These are phyloP conservation scores for Cicer chorassanicum DNA, from an alignment of 306 rosid species.

Conservation along the genomic window DNA sequence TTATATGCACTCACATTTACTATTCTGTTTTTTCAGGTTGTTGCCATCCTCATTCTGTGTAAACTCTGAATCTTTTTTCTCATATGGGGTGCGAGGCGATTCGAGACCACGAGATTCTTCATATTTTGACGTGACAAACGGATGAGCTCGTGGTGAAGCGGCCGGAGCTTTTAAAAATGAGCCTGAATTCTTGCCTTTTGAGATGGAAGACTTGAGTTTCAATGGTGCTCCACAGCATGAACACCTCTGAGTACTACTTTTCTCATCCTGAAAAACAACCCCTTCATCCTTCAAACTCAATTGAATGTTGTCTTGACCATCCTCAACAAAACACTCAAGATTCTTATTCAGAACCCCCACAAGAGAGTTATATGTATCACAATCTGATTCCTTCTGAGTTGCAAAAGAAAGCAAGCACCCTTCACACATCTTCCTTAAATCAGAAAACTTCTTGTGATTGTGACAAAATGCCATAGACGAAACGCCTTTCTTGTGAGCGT, in stretches of 20 bases:
- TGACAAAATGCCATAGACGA: constrained; percentile 85
- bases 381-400: constrained; percentile 67
- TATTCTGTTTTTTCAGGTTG: background rate
- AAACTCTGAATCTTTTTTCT: constrained; percentile 33
- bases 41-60: constrained; percentile 22
- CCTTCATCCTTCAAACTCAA: constrained; percentile 60
- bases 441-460: constrained; percentile 72
- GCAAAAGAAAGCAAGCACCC: constrained; percentile 89
- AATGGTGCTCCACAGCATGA: constrained; percentile 74
- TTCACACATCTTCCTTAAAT: constrained; percentile 80
- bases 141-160: constrained; percentile 66
- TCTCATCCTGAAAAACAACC: constrained; percentile 45
- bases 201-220: constrained; percentile 46
- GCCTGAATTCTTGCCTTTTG: constrained; percentile 47
- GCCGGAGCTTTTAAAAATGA: constrained; percentile 51
- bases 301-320: constrained; percentile 53
- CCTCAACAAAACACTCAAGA: constrained; percentile 67
- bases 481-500: constrained; percentile 70
- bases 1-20: constrained; percentile 45
- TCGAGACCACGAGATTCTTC: constrained; percentile 52
- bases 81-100: constrained; percentile 49
- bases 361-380: constrained; percentile 74
- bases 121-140: constrained; percentile 9
- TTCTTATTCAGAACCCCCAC: constrained; percentile 83
- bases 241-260: constrained; percentile 44